phyloP scores from a whole-genome alignment of 2,329 filamentous ascomycete species.

The Dactylonectria estremocensis region DNA sequence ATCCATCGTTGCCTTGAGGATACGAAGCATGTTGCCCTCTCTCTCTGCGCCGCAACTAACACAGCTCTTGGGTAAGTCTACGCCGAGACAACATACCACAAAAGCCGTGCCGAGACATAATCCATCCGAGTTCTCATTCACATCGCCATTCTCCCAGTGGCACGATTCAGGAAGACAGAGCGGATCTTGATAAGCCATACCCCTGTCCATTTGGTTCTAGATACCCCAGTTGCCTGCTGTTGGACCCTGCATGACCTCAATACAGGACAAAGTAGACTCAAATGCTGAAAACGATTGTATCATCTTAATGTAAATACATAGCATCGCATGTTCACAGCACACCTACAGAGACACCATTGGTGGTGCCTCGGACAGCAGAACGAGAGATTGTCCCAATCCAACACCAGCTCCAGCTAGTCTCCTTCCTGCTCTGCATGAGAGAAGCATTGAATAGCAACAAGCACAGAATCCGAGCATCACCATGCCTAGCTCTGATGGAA shows the following conservation, averaged over 20 bases:
- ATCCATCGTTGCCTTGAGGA: background rate
- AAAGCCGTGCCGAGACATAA: background rate
- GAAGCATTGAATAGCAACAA: constrained; percentile 5
- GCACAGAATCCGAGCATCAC: background rate
- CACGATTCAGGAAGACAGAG: background rate
- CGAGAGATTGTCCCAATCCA: background rate
- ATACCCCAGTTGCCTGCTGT: background rate
- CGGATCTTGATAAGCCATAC: background rate
- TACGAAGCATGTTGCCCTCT: background rate
- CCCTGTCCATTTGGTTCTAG: background rate
- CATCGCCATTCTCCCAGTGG: background rate
- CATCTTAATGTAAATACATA: background rate
- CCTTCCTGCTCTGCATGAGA: background rate
- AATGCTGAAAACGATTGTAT: too few relatives aligned
- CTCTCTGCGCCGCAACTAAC: background rate
- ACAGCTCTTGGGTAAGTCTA: background rate
- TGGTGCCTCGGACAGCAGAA: too few relatives aligned
- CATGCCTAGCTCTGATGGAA: background rate
- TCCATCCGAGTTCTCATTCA: background rate
- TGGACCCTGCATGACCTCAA: background rate
- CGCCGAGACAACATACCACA: background rate
- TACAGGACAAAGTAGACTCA: background rate
- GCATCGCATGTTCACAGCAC: background rate
- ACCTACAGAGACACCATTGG: too few relatives aligned
- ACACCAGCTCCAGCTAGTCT: background rate